These are phyloP conservation scores for Penicillium turbatum DNA, from an alignment of 495 filamentous ascomycete species.

Conservation along the genomic window DNA sequence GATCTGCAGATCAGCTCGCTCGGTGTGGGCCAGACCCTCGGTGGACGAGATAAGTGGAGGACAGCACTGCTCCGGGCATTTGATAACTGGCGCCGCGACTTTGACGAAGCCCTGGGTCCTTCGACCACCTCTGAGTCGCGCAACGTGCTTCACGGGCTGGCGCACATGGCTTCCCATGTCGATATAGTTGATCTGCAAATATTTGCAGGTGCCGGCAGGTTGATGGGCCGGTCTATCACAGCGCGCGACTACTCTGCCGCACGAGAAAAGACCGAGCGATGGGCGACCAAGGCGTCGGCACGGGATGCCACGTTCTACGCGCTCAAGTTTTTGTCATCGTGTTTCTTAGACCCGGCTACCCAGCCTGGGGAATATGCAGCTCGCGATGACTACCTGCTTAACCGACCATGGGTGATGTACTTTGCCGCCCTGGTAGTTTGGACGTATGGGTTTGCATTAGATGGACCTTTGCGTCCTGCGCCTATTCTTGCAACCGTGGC, in stretches of 20 bases:
- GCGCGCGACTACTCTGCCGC: slow-evolving; percentile 74
- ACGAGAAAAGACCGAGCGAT: slow-evolving; percentile 72
- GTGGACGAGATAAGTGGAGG: slow-evolving; percentile 90
- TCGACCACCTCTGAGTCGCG: slow-evolving; percentile 59
- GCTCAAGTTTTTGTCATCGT: slow-evolving; percentile 76
- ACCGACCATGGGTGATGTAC: slow-evolving; percentile 96
- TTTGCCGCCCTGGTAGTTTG: slow-evolving; percentile 89
- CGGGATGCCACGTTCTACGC: slow-evolving; percentile 94
- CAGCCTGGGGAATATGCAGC: slow-evolving; percentile 62
- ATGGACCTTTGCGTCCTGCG: slow-evolving; percentile 62
- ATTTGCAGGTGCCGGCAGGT: slow-evolving; percentile 77
- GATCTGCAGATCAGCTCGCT: slow-evolving; percentile 92
- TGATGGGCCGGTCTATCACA: slow-evolving; percentile 83
- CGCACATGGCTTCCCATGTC: slow-evolving; percentile 97
- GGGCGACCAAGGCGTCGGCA: slow-evolving; percentile 89
- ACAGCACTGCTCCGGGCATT: slow-evolving; percentile 82
- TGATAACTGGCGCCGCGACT: slow-evolving; percentile 92
- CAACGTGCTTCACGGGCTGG: slow-evolving; percentile 85
- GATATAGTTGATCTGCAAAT: slow-evolving; percentile 98
- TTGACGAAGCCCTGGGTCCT: slow-evolving; percentile 74
- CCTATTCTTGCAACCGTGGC: slow-evolving; percentile 52
- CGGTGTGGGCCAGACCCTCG: slow-evolving; percentile 71
- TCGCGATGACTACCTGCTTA: slow-evolving; percentile 83
- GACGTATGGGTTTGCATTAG: slow-evolving; percentile 90
- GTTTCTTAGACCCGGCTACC: slow-evolving; percentile 57